These are phyloP conservation scores for Phytophthora melonis DNA, from an alignment of 352 stramenopile genomes.

Conservation along the genomic window DNA sequence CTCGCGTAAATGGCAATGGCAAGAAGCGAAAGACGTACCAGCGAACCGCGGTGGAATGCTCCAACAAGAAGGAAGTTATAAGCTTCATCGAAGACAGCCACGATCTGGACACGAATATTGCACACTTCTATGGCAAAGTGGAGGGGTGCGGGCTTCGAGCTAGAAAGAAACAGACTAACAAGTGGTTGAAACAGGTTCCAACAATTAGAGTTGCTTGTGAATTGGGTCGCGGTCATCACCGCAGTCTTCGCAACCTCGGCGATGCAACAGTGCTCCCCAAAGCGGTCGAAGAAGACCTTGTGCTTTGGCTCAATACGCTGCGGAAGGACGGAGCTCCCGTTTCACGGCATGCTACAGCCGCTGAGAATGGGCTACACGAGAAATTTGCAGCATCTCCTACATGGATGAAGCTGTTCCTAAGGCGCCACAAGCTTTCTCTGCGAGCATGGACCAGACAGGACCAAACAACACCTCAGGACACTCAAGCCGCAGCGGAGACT, in stretches of 20 bases:
- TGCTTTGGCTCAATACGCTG: not conserved
- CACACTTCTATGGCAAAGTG: not conserved
- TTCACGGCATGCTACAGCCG: not conserved
- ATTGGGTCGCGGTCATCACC: not conserved
- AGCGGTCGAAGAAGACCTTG: not conserved
- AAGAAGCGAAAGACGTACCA: slow-evolving; percentile 6
- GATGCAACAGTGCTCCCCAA: not conserved
- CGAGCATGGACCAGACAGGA: not conserved
- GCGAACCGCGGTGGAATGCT: not conserved
- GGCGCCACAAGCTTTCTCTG: not conserved
- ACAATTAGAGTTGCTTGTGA: not conserved
- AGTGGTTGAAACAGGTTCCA: not conserved
- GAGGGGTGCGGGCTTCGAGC: not conserved
- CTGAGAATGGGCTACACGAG: not conserved
- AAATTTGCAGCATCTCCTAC: not conserved
- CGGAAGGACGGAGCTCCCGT: not conserved
- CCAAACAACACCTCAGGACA: not conserved
- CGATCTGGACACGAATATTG: not conserved
- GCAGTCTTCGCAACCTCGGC: not conserved
- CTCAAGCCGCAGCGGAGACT: not conserved
- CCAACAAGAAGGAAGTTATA: not conserved
- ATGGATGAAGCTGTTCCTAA: not conserved
- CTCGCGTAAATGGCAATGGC: slow-evolving; percentile 6
- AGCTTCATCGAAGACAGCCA: not conserved
- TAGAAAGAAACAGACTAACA: not conserved